A percentile compares a stretch with the other conserved stretches of the same genome.
These are phyloP conservation scores for Dothideomycetes sp. DNA, from an alignment of 2,329 filamentous ascomycete species.

Conservation along the genomic window DNA sequence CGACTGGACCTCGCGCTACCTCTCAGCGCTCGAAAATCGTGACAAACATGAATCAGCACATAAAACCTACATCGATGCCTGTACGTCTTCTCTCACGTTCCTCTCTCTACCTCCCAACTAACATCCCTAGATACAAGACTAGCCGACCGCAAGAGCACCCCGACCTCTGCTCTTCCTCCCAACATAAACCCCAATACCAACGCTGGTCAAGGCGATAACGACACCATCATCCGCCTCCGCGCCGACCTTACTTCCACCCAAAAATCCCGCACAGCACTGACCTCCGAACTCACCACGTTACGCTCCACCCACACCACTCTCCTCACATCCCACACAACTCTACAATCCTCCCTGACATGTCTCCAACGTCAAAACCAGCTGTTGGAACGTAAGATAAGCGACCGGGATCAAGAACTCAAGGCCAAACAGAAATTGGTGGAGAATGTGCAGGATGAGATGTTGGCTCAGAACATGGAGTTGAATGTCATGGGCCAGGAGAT, in stretches of 20 bases:
- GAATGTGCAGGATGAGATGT: slow-evolving; percentile 87
- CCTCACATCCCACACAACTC: slow-evolving; percentile 60
- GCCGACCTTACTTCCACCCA: slow-evolving; percentile 46
- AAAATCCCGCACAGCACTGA: slow-evolving; percentile 15
- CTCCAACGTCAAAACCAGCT: slow-evolving; percentile 53
- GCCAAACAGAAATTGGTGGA: slow-evolving; percentile 78
- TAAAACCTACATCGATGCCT: slow-evolving; percentile 65
- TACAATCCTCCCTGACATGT: slow-evolving; percentile 64
- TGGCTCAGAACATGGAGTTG: slow-evolving; percentile 76
- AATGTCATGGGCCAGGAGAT: slow-evolving; percentile 73
- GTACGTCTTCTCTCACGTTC: slow-evolving; percentile 40
- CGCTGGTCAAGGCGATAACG: no score
- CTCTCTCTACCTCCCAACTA: slow-evolving; percentile 17
- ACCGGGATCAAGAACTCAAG: slow-evolving; percentile 75
- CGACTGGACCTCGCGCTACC: slow-evolving; percentile 75
- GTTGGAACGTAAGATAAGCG: slow-evolving; percentile 59
- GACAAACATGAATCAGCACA: slow-evolving; percentile 60
- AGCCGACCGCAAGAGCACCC: slow-evolving; percentile 34
- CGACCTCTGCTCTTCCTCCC: slow-evolving; percentile 17
- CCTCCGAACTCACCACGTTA: slow-evolving; percentile 41
- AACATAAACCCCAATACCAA: slow-evolving; percentile 12
- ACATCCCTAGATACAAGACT: slow-evolving; percentile 34
- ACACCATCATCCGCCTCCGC: slow-evolving; percentile 27
- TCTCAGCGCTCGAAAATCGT: slow-evolving; percentile 61
- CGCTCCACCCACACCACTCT: slow-evolving; percentile 29